phyloP scores from a whole-genome alignment of 805 yeast genomes.

The Spathaspora gorwiae region DNA sequence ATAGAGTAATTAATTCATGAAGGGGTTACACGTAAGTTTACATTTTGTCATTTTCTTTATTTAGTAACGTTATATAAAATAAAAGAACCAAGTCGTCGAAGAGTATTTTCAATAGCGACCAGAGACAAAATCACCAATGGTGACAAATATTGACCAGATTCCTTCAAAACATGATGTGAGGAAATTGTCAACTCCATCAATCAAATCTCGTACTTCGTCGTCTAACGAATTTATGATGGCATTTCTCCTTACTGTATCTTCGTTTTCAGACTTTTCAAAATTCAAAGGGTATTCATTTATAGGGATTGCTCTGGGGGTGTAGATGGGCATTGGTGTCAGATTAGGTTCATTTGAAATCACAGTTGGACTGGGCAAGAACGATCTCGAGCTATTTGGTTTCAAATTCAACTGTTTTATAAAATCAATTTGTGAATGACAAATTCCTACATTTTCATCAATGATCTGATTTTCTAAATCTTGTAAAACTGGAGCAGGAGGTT shows the following conservation, averaged over 20 bases:
- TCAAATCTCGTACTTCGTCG: slow-evolving; percentile 14
- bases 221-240: slow-evolving; percentile 6
- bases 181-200: slow-evolving; percentile 17
- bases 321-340: slow-evolving; percentile 2
- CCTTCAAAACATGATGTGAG: slow-evolving; percentile 12
- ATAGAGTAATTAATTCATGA: slow-evolving; percentile 29
- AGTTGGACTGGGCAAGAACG: slow-evolving; percentile 7
- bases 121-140: slow-evolving; percentile 2
- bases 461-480: slow-evolving; percentile 1
- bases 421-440: not conserved
- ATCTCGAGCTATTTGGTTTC: slow-evolving; percentile 15
- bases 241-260: slow-evolving; percentile 1
- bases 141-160: slow-evolving; percentile 7
- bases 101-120: not conserved
- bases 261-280: slow-evolving; percentile 9
- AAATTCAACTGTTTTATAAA: slow-evolving; percentile 6
- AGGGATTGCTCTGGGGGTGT: slow-evolving; percentile 22
- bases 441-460: not conserved
- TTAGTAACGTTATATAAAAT: not conserved
- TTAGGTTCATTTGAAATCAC: slow-evolving; percentile 1
- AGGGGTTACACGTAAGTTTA: not conserved
- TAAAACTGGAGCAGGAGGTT: not conserved
- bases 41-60: not conserved
- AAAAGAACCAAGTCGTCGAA: not conserved
- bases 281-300: slow-evolving; percentile 15